Evolutionary conservation across 257 asterid species (phyloP), one percentile per base, ranked within the genome.

Genomic region (Voacanga thouarsii): DNA sequence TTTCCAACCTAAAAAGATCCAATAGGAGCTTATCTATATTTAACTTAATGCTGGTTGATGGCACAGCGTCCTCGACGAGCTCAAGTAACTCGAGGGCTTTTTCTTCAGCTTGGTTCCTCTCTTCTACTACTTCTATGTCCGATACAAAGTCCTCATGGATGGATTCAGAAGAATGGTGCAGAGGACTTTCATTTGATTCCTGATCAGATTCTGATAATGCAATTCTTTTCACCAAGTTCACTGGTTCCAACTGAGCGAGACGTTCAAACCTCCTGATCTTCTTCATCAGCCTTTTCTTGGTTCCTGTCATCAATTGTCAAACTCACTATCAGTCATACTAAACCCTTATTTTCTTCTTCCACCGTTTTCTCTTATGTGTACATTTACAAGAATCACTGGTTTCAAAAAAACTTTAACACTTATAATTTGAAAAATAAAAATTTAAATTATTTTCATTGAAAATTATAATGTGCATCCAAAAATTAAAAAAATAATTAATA

Each of bases 161-260:
- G 21, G 86, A 75, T 72, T 79, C 28, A 0, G 84, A 83, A 8
- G 86, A 80, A 73, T 59, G 77, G 23, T 18, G 69, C 1, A 16
- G 79, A 45, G 78, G 82, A 24, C 85, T 80, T 21, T 60, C 79
- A 23, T 74, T 44, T 3, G 89, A 84, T 63, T 92, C 93, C 5
- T 78, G 83, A 57, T 87, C 90, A 2, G 89, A 89, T 45, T 83
- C 88, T 39, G 78, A 84, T n/a, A 72, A 53, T n/a, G 77, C 70
- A n/a, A 94, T 87, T 75, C 87, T 79, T 28, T 80, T 81, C 55
- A 85, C 78, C 68, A 94, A 81, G 79, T 88, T 87, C 33, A 87
- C 39, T 0, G 95, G 97, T 80, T 92, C 91, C n/a, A 92, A 82
- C 51, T 82, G 78, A 68, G 92, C 85, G 37, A 91, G 92, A 74